These are phyloP conservation scores for Syzygium grande DNA, from an alignment of 345 rosid species.

Conservation along the genomic window DNA sequence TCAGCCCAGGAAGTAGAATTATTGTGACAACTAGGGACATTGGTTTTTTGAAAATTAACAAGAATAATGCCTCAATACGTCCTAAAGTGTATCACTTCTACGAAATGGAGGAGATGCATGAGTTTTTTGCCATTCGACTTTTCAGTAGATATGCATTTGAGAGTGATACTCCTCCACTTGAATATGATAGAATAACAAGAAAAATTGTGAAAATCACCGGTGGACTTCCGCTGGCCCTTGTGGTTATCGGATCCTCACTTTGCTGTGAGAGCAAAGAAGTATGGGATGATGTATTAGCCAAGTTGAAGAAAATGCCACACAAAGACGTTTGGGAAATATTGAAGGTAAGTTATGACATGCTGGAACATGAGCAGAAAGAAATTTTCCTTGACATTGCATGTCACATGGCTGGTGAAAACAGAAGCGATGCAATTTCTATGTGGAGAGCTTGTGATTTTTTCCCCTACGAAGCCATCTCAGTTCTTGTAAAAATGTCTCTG, in stretches of 20 bases:
- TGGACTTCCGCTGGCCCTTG: slow-evolving; percentile 6
- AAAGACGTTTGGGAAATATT: background rate
- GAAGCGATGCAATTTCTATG: background rate
- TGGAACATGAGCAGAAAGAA: background rate
- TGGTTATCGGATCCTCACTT: background rate
- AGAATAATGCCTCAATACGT: background rate
- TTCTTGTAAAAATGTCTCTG: background rate
- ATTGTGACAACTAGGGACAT: slow-evolving; percentile 2
- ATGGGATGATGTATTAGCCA: background rate
- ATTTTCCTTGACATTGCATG: slow-evolving; percentile 8
- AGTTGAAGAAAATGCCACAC: background rate
- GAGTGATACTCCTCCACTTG: background rate
- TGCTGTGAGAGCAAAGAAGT: background rate
- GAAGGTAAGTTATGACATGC: background rate
- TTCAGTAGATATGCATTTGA: background rate
- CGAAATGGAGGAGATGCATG: background rate
- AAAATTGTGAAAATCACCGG: background rate
- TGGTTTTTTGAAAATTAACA: background rate
- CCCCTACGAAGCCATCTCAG: background rate
- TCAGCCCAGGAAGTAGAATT: background rate
- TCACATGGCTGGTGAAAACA: background rate
- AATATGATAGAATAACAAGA: background rate
- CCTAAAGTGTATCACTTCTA: background rate
- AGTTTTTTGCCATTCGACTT: background rate
- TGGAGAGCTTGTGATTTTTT: background rate